A percentile compares a stretch with the other conserved stretches of the same genome.
Conservation (phyloP, 345 rosid genomes). For the Physaria fendleri region DNA sequence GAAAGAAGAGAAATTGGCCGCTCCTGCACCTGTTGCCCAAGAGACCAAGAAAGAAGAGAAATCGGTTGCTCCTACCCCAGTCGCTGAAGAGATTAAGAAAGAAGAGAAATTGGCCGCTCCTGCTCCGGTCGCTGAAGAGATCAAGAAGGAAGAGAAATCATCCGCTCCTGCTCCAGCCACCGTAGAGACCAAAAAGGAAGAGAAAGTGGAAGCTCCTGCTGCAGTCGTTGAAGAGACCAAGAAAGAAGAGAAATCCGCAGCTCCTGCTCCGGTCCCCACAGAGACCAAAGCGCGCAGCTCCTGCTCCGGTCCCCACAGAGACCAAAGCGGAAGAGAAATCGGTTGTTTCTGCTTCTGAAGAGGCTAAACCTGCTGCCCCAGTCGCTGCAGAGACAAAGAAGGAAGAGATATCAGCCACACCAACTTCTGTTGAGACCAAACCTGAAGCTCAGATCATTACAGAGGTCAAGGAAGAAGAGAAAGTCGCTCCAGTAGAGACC, state of each 20-base stretch:
- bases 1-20: too few species aligned
- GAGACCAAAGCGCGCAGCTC: conserved; percentile 2
- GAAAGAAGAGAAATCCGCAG: not conserved
- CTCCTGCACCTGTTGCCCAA: too few species aligned
- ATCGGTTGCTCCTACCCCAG: conserved; percentile 2
- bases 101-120: conserved; percentile 5
- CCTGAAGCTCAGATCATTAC: not conserved
- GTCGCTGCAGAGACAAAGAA: not conserved
- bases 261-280: too few species aligned
- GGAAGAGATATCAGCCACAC: too few species aligned
- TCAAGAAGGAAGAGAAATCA: not conserved
- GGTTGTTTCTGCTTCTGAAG: too few species aligned
- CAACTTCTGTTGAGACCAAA: not conserved
- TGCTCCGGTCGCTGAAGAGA: not conserved
- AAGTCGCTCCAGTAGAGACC: too few species aligned
- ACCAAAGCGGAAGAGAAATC: conserved; percentile 17
- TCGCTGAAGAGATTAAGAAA: not conserved
- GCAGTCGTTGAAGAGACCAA: not conserved
- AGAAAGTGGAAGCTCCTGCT: not conserved
- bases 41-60: conserved; percentile 19
- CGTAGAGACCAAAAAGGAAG: conserved; percentile 20
- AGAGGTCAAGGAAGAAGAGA: not conserved
- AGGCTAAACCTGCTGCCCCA: conserved; percentile 4
- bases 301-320: conserved; percentile 3
- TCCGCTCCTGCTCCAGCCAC: not conserved